Evolutionary conservation across 306 rosid species (phyloP), one percentile per base, ranked within the genome.

Genomic region (Cicer yamashitae): DNA sequence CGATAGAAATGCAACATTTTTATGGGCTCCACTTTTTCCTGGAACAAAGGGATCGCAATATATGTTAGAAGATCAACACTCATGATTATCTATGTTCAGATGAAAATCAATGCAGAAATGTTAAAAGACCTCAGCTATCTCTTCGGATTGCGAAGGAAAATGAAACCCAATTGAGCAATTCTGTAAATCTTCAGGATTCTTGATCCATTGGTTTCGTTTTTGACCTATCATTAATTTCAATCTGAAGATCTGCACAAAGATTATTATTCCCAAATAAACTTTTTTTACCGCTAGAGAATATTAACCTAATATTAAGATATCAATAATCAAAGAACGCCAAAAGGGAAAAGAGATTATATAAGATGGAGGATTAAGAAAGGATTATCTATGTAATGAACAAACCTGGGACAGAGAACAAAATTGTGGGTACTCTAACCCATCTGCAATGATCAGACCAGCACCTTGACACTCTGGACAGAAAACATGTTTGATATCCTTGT

Each of bases 381-480:
- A 46, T 56, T 44, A 14, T 63, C 57, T 17, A 52, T 8, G 62
- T 30, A 61, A 79, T 38, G 41, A 43, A 50, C 86, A 77, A 72
- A 91, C 98, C 98, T 94, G 88, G 47, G 91, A 83, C 50, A 90
- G 57, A 54, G 88, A 77, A 15, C 87, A 75, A 39, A 70, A 60
- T 20, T 60, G 45, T 39, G 65, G 74, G 65, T 39, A 87, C 83
- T 94, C 98, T 50, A 84, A 65, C 47, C 72, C 88, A 77, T 83
- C 84, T 48, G 88, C 87, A 22, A 75, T 62, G 54, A 52, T 52
- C 13, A 68, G 47, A 52, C 96, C 98, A 62, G 97, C 88, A 41
- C 97, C 98, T 80, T 88, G 96, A 79, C 98, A 94, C 82, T 89
- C 98, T 17, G 98, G 98, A 76, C 98, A 94, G 90, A 90, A 83